Evolutionary conservation across 129 eudicot genomes (phyloP).

Genomic region (Centrapalus pauciflorus): DNA sequence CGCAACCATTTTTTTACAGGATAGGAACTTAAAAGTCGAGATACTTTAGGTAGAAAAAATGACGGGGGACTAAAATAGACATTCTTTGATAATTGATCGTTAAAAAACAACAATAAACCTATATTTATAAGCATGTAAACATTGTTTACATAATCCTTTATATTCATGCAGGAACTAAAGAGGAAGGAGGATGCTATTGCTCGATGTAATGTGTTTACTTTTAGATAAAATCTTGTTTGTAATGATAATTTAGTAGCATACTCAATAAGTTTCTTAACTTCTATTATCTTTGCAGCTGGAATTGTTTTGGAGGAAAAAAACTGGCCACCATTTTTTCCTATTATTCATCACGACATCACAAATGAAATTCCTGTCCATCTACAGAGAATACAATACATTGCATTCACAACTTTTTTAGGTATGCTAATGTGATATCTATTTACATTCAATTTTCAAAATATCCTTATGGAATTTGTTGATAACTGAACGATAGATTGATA

Average conservation of each 20-base stretch:
- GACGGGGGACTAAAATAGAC: not conserved
- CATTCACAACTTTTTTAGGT: slow-evolving; percentile 89
- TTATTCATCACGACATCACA: slow-evolving; percentile 91
- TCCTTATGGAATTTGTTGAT: not conserved
- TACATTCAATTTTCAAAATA: too few species aligned
- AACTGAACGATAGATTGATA: not conserved
- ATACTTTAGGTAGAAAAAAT: too few species aligned
- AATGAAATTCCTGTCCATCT: slow-evolving; percentile 94
- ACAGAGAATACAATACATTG: slow-evolving; percentile 85
- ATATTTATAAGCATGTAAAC: not conserved
- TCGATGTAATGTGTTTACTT: slow-evolving; percentile 42
- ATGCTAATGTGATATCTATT: slow-evolving; percentile 19
- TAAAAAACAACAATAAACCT: not conserved
- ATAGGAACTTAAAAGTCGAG: too few species aligned
- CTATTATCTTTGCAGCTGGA: slow-evolving; percentile 67
- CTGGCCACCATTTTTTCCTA: slow-evolving; percentile 92
- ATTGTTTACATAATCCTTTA: not conserved
- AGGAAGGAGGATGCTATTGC: slow-evolving; percentile 90
- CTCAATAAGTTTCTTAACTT: not conserved
- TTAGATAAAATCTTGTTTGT: not conserved
- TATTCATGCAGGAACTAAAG: slow-evolving; percentile 63
- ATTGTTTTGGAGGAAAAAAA: slow-evolving; percentile 86
- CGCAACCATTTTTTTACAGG: too few species aligned
- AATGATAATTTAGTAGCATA: not conserved
- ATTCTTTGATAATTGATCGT: too few species aligned